Base-by-base conservation (phyloP, 2,329 filamentous ascomycete genomes). In the Xylariaceae sp. region DNA sequence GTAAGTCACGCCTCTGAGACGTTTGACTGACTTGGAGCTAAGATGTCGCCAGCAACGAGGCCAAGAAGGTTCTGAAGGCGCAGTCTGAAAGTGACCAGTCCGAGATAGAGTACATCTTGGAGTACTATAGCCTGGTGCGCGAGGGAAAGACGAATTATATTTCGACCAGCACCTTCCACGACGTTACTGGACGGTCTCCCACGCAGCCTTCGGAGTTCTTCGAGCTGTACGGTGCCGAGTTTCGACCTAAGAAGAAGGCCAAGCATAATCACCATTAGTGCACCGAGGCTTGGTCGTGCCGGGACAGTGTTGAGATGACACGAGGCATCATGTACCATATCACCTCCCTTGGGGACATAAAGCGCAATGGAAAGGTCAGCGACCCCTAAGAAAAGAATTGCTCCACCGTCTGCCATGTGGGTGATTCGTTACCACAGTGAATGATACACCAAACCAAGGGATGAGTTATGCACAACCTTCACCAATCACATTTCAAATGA, bases 141-240 rank as follows among this genome's bases (percentile, higher is more conserved):
- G 74, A 77, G 55, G 75, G 76, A 15, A 78, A 78, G 66, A 76
- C 75, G 0, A 79, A 78, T 60, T 78, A 78, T 59, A 74, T 79
- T 54, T 65, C 74, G 1, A 78, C 75, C 1, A 72, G 69, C 3
- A 70, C 74, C 1, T 79, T 78, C 55, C 70, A 75, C 47, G 68
- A 77, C 47, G 68, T 78, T 30, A 78, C 75, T 2, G 73, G 71
- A 4, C 54, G 60, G 32, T 68, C 73, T 51, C 72, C 75, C 0
- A 75, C 72, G 14, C 68, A 76, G 62, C 73, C 71, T 0, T 62
- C 64, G 4, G 72, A 75, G 11, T 78, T 79, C 58, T 79, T 78
- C 64, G 70, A 72, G 46, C 61, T 68, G 27, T 77, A 77, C 56
- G 60, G 64, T 4, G 59, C 62, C 11, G 67, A 71, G 45, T 67